phyloP scores from a whole-genome alignment of 352 stramenopile species.

The Phytophthora meadii region DNA sequence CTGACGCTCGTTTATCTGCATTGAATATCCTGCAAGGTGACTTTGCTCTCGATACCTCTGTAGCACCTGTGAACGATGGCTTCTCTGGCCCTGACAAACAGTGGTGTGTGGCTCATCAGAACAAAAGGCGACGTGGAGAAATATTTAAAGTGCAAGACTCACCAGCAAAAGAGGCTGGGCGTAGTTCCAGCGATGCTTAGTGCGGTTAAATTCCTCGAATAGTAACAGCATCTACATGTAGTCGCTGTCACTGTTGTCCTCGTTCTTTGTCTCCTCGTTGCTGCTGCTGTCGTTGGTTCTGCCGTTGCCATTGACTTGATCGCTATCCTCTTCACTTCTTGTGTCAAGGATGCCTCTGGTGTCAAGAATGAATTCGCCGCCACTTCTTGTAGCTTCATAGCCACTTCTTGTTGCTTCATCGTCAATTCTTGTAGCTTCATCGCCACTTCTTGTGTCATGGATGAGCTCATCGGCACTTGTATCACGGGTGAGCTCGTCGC shows the following conservation, averaged over 20 bases:
- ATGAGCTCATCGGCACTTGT: too few relatives aligned
- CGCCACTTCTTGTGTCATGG: too few relatives aligned
- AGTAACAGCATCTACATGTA: background rate
- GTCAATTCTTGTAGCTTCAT: too few relatives aligned
- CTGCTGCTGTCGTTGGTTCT: slow-evolving; percentile 5
- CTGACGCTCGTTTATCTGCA: slow-evolving; percentile 32
- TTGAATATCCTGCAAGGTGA: slow-evolving; percentile 20
- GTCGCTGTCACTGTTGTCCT: slow-evolving; percentile 4
- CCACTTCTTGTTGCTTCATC: too few relatives aligned
- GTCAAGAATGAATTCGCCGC: too few relatives aligned
- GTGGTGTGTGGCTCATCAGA: slow-evolving; percentile 49
- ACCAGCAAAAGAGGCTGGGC: background rate
- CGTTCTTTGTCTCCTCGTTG: slow-evolving; percentile 1
- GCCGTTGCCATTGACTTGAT: slow-evolving; percentile 6
- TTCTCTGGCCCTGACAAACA: slow-evolving; percentile 1
- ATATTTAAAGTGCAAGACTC: slow-evolving; percentile 17
- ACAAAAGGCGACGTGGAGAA: slow-evolving; percentile 42
- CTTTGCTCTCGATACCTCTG: slow-evolving; percentile 17
- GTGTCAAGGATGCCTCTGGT: too few relatives aligned
- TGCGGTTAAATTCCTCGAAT: background rate
- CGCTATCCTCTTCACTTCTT: slow-evolving; percentile 10
- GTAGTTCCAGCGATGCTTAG: background rate
- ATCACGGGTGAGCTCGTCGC: background rate
- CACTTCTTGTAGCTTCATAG: too few relatives aligned
- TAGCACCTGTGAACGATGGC: slow-evolving; percentile 1